Conservation (phyloP, 805 yeast genomes). For the Kodamaea jinghongensis region DNA sequence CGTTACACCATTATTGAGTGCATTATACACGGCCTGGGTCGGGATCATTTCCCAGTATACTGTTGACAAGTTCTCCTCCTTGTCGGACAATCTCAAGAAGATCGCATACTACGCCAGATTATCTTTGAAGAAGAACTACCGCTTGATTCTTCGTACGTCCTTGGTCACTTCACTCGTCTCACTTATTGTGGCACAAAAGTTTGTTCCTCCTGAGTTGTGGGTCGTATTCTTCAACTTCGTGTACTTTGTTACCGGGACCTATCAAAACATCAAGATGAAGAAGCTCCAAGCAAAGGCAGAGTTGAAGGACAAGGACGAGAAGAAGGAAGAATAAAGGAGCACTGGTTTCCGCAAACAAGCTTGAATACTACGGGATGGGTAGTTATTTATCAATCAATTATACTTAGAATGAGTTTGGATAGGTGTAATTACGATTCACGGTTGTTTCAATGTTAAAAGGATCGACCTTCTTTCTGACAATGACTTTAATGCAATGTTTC, state of each 20-base stretch:
- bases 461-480: no score
- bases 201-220: conserved; percentile 59
- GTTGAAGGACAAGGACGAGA: conserved; percentile 5
- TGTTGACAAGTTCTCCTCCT: conserved; percentile 7
- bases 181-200: conserved; percentile 55
- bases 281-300: conserved; percentile 15
- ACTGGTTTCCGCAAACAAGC: no score
- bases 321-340: conserved; percentile 7
- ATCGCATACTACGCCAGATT: conserved; percentile 19
- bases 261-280: conserved; percentile 57
- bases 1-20: conserved; percentile 52
- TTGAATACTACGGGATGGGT: no score
- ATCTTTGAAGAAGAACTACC: conserved; percentile 43
- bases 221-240: conserved; percentile 59
- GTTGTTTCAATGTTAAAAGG: no score
- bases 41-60: conserved; percentile 46
- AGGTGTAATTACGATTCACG: no score
- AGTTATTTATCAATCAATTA: no score
- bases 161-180: conserved; percentile 53
- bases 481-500: no score
- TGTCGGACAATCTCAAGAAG: conserved; percentile 10
- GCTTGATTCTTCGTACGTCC: conserved; percentile 49
- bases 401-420: no score
- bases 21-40: conserved; percentile 50
- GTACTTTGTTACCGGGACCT: conserved; percentile 59